Evolutionary conservation across 805 yeast genomes (phyloP).

Genomic region (Debaryomyces castellii): DNA sequence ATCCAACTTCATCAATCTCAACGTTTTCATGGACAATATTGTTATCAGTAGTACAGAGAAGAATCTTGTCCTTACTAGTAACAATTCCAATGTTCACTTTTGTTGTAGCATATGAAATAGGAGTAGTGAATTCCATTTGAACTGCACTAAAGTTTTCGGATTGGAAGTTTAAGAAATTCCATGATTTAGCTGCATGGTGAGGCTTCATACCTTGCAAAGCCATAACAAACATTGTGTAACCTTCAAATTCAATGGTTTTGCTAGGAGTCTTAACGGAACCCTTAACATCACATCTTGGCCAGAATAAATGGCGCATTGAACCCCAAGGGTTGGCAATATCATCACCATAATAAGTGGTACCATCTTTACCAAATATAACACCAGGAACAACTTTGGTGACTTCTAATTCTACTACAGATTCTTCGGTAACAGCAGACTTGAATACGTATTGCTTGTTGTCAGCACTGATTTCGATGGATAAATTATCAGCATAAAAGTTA

Average conservation of each 20-base stretch:
- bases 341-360: conserved; percentile 83
- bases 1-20: conserved; percentile 75
- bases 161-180: conserved; percentile 94
- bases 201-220: conserved; percentile 99
- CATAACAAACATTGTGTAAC: conserved; percentile 81
- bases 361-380: conserved; percentile 87
- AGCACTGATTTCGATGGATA: conserved; percentile 63
- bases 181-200: conserved; percentile 95
- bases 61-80: conserved; percentile 59
- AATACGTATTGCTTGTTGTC: conserved; percentile 48
- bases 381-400: conserved; percentile 69
- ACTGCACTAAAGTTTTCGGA: conserved; percentile 71
- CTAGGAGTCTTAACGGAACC: conserved; percentile 59
- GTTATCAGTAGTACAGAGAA: conserved; percentile 65
- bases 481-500: conserved; percentile 74
- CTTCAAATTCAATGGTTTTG: conserved; percentile 38
- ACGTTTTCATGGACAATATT: conserved; percentile 55
- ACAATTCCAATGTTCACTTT: conserved; percentile 79
- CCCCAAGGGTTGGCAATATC: conserved; percentile 92
- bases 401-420: conserved; percentile 67
- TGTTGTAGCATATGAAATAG: conserved; percentile 81
- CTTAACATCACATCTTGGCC: conserved; percentile 81
- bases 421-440: conserved; percentile 64
- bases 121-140: conserved; percentile 95
- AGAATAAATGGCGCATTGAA: conserved; percentile 89